These are phyloP conservation scores for Sextonia rubra DNA, from an alignment of 164 flowering plant genomes.

Conservation along the genomic window DNA sequence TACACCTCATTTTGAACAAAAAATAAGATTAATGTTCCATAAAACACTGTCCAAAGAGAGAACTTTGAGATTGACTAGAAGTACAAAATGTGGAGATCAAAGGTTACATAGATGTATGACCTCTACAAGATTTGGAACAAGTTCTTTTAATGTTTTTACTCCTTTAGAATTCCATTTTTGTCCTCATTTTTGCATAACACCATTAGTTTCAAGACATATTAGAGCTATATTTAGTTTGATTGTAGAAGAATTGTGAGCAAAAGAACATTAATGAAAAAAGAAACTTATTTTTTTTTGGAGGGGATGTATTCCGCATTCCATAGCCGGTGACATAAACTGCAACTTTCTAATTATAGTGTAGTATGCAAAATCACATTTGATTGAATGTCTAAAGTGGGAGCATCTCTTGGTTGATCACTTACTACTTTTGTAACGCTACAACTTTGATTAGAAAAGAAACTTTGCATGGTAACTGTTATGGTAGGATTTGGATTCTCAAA, in stretches of 20 bases:
- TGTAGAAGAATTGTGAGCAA: too few species aligned
- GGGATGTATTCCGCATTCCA: too few species aligned
- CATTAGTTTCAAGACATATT: neutral
- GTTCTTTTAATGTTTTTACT: slow-evolving; percentile 35
- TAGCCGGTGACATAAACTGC: neutral
- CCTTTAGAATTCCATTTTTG: slow-evolving; percentile 32
- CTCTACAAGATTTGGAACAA: slow-evolving; percentile 30
- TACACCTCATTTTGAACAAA: too few species aligned
- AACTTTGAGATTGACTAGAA: neutral
- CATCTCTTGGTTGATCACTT: slow-evolving; percentile 21
- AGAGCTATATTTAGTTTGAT: too few species aligned
- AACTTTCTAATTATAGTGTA: neutral
- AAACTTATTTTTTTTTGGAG: too few species aligned
- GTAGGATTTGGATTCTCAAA: too few species aligned
- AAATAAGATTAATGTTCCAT: too few species aligned
- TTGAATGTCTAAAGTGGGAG: neutral
- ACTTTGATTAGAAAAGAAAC: slow-evolving; percentile 15
- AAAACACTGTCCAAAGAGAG: neutral
- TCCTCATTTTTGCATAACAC: slow-evolving; percentile 39
- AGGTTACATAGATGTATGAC: neutral
- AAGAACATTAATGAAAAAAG: too few species aligned
- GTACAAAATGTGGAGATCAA: neutral
- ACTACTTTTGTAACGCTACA: neutral
- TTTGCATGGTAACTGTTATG: slow-evolving; percentile 15
- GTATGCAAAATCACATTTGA: neutral